Base-by-base conservation (phyloP, 306 rosid species). In the Luffa acutangula region DNA sequence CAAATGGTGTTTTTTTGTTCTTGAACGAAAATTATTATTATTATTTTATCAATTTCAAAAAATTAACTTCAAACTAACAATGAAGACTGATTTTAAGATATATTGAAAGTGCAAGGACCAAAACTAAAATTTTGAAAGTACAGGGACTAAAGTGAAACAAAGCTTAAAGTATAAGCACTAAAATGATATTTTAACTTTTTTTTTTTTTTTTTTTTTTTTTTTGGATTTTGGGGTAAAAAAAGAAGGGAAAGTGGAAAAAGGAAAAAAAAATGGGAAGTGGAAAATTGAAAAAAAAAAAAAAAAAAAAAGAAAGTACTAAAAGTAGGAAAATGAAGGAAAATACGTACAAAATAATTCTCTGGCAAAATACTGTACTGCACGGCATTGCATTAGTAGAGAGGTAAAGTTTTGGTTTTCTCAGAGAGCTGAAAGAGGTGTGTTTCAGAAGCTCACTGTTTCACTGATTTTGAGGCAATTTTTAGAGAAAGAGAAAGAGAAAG, bases 381-480 rank as follows among this genome's bases (percentile, higher is more conserved):
- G 76, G 76, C 59, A 73, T 49, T 73, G 77, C 43, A 73, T 73
- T 46, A 31, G 59, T 31, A 48, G 77, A 49, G 77, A 73, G 59
- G 43, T 73, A 73, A 73, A 73, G 77, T 73, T 73, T 49, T 73
- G 77, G 59, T 49, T 31, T 73, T 73, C 42, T 48, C 18, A 31
- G 12, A 46, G 56, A 70, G 76, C 76, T 20, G 54, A 72, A 72
- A 72, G 77, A 72, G 53, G 77, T 73, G 77, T 73, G 59, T 31
- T 3, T 73, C 77, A 48, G 59, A 73, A 73, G 77, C 93, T 93
- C 91, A 84, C 87, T 88, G 91, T 83, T 89, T 88, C 87, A 89
- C 96, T 93, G 96, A 93, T 91, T 93, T 93, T 93, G 97, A 93
- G 96, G 96, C 87, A 86, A 73, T 82, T 79, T 84, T 70, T 80